These are phyloP conservation scores for Xeromyces bisporus DNA, from an alignment of 495 filamentous ascomycete genomes.

Conservation along the genomic window DNA sequence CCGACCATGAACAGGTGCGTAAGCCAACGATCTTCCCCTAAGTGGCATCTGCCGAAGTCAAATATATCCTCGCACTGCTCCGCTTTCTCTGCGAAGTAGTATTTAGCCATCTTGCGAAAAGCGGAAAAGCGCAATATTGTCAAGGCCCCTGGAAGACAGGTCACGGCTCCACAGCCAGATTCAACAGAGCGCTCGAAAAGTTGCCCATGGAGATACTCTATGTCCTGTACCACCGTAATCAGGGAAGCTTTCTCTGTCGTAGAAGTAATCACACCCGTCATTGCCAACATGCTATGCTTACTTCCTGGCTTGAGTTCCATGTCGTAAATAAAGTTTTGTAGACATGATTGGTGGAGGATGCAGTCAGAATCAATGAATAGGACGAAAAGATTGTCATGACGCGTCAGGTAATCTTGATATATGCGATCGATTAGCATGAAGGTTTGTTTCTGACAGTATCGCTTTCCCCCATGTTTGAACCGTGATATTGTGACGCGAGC, in stretches of 20 bases:
- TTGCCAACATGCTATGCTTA: conserved; percentile 85
- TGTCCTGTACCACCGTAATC: conserved; percentile 87
- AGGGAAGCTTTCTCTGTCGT: conserved; percentile 80
- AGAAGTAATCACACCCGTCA: conserved; percentile 95
- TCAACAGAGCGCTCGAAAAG: conserved; percentile 95
- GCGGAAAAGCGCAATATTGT: conserved; percentile 94
- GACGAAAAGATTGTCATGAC: conserved; percentile 85
- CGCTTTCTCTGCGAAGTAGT: conserved; percentile 96
- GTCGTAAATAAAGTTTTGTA: conserved; percentile 97
- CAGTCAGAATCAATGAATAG: conserved; percentile 98
- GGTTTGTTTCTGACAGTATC: conserved; percentile 83
- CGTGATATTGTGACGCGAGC: conserved; percentile 82
- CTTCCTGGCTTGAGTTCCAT: conserved; percentile 97
- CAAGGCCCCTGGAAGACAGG: conserved; percentile 84
- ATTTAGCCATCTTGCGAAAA: conserved; percentile 93
- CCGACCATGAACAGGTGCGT: conserved; percentile 99
- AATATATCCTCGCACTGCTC: conserved; percentile 94
- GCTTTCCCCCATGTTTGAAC: conserved; percentile 86
- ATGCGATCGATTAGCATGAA: conserved; percentile 92
- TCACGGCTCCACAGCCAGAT: conserved; percentile 87
- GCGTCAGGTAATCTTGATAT: conserved; percentile 74
- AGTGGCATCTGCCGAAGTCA: conserved; percentile 87
- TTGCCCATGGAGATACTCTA: conserved; percentile 97
- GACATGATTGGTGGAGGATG: conserved; percentile 78
- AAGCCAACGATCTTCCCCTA: conserved; percentile 94